These are phyloP conservation scores for Kwoniella mangroviensis DNA, from an alignment of 768 basidiomycete genomes.

Conservation along the genomic window DNA sequence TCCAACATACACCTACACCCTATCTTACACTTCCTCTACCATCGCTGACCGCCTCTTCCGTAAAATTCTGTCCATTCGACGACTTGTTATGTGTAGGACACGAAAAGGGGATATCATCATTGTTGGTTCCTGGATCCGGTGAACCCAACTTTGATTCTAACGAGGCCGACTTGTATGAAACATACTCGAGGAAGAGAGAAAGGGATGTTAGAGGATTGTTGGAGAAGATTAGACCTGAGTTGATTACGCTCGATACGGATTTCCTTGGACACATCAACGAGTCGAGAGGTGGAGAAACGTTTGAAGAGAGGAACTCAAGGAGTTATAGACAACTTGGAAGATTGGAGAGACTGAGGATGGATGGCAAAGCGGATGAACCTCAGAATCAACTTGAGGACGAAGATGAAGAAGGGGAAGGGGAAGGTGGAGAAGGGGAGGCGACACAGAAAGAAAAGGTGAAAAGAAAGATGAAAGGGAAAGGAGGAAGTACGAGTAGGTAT, in stretches of 20 bases:
- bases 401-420: conserved; percentile 59
- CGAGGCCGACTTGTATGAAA: conserved; percentile 95
- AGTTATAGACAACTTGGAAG: conserved; percentile 58
- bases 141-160: conserved; percentile 92
- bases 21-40: conserved; percentile 89
- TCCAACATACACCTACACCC: conserved; percentile 63
- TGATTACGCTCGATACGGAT: conserved; percentile 70
- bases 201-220: conserved; percentile 86
- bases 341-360: conserved; percentile 73
- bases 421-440: conserved; percentile 55
- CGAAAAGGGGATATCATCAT: conserved; percentile 72
- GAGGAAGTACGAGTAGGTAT: conserved; percentile 78
- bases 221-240: conserved; percentile 93
- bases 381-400: conserved; percentile 65
- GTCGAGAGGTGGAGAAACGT: conserved; percentile 48
- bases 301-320: conserved; percentile 54
- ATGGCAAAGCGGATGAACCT: conserved; percentile 65
- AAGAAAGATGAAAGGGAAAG: conserved; percentile 79
- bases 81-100: conserved; percentile 59
- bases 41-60: conserved; percentile 71
- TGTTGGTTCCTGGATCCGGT: conserved; percentile 88
- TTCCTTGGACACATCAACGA: conserved; percentile 56
- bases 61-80: conserved; percentile 74
- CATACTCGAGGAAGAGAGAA: conserved; percentile 77
- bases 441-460: conserved; percentile 66